Percentiles rank a stretch among this genome's conserved stretches.
These are phyloP conservation scores for Pseudogymnoascus sp. DNA, from an alignment of 2,329 filamentous ascomycete species.

Conservation along the genomic window DNA sequence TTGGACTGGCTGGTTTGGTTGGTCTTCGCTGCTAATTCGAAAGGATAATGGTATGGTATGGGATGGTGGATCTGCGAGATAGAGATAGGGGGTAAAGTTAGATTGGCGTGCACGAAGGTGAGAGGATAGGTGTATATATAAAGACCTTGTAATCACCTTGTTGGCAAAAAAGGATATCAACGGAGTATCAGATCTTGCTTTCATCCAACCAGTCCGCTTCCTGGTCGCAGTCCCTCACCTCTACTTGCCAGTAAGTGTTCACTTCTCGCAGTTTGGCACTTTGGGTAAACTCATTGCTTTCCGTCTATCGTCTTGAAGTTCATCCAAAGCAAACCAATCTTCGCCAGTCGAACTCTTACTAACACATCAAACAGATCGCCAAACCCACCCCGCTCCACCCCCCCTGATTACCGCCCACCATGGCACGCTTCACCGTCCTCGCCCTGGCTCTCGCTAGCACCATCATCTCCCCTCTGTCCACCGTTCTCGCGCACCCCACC, in stretches of 20 bases:
- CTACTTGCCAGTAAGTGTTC: slow-evolving; percentile 3
- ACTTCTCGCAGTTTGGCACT: background rate
- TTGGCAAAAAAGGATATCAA: background rate
- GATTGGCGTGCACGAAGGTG: background rate
- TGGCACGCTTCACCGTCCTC: slow-evolving; percentile 16
- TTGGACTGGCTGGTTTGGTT: background rate
- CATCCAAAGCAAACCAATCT: background rate
- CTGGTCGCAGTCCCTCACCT: background rate
- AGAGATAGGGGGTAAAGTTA: background rate
- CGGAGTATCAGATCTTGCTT: background rate
- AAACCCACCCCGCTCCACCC: background rate
- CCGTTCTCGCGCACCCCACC: slow-evolving; percentile 14
- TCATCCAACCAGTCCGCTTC: background rate
- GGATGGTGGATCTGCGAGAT: background rate
- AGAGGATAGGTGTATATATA: background rate
- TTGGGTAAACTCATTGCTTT: background rate
- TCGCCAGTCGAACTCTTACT: background rate
- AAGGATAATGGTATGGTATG: background rate
- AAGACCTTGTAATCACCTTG: background rate
- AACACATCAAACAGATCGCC: background rate
- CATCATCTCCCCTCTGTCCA: slow-evolving; percentile 9
- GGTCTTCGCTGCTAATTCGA: background rate
- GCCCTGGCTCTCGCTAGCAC: slow-evolving; percentile 15
- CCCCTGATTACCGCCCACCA: background rate
- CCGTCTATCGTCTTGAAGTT: background rate